A percentile compares a stretch with the other conserved stretches of the same genome.
These are phyloP conservation scores for Diaporthe australafricana DNA, from an alignment of 2,329 filamentous ascomycete genomes.

Conservation along the genomic window DNA sequence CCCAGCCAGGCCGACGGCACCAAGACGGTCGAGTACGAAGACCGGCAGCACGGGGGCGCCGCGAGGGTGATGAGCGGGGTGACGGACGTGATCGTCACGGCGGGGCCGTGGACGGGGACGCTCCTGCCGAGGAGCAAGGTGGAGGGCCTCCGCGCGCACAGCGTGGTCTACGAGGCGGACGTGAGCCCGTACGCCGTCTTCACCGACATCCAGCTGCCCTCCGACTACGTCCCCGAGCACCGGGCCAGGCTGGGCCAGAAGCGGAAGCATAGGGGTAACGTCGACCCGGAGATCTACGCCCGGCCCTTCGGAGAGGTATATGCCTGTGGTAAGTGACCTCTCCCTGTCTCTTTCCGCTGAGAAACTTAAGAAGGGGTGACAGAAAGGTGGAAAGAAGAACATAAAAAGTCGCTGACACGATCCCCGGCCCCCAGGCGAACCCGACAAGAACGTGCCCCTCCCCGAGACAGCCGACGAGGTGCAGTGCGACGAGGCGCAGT, in stretches of 20 bases:
- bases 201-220: slow-evolving; percentile 83
- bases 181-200: slow-evolving; percentile 85
- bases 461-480: slow-evolving; percentile 83
- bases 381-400: too few relatives aligned
- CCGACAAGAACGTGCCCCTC: slow-evolving; percentile 79
- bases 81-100: slow-evolving; percentile 63
- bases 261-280: slow-evolving; percentile 69
- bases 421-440: slow-evolving; percentile 70
- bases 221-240: slow-evolving; percentile 68
- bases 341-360: neutral
- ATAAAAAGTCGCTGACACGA: neutral
- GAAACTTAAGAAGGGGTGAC: too few relatives aligned
- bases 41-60: slow-evolving; percentile 55
- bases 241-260: slow-evolving; percentile 59
- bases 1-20: slow-evolving; percentile 56
- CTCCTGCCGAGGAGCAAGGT: slow-evolving; percentile 69
- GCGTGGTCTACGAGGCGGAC: slow-evolving; percentile 72
- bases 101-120: slow-evolving; percentile 65
- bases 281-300: slow-evolving; percentile 93
- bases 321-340: slow-evolving; percentile 75
- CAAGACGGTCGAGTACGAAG: slow-evolving; percentile 70
- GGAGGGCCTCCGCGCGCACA: slow-evolving; percentile 71
- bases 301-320: slow-evolving; percentile 91
- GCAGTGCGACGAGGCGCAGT: slow-evolving; percentile 78
- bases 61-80: slow-evolving; percentile 54